Base-by-base conservation (phyloP, 116 monocot genomes). In the Dioscorea cayenensis region DNA sequence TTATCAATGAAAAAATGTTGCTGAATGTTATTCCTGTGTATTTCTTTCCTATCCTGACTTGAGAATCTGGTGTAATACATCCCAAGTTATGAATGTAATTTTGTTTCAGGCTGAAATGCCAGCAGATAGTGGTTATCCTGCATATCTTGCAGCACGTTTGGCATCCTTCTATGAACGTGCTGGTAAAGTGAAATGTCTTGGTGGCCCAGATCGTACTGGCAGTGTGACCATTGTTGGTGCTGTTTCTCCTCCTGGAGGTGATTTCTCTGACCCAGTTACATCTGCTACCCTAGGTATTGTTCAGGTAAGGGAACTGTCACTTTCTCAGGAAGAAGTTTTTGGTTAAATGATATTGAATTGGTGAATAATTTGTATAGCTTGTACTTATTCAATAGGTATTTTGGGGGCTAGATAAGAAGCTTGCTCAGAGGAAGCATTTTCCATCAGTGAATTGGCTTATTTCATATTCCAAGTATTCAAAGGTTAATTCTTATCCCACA, bases 191-290 rank as follows among this genome's bases (percentile, higher is more conserved):
- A 91, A 99, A 71, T 99, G 99, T 66, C 85, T 99, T 20, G 94
- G 99, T 70, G 48, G 89, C 60, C 99, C 94, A 10, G 94, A 90
- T 60, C 86, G 99, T 20, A 94, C 85, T 60, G 94, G 99, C 10
- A 99, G 99, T 83, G 99, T 99, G 20, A 99, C 99, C 28, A 99
- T 99, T 84, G 99, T 99, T 68, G 99, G 99, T 84, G 99, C 99
- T 74, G 94, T 99, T 67, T 99, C 99, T 51, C 99, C 99, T 72
- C 99, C 99, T 51, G 94, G 99, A 71, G 99, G 99, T 82, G 99
- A 99, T 80, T 99, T 99, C 71, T 99, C 99, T n/a, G 99, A 99
- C 51, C 99, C 99, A 59, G 99, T 99, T 19, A 99, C 99, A 75
- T 87, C 99, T 49, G 99, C 99, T 37, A 99, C 99, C 7, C 94